Evolutionary conservation across 148 eudicot species (phyloP), one percentile per base, ranked within the genome.

Genomic region (Diospyros kaki): DNA sequence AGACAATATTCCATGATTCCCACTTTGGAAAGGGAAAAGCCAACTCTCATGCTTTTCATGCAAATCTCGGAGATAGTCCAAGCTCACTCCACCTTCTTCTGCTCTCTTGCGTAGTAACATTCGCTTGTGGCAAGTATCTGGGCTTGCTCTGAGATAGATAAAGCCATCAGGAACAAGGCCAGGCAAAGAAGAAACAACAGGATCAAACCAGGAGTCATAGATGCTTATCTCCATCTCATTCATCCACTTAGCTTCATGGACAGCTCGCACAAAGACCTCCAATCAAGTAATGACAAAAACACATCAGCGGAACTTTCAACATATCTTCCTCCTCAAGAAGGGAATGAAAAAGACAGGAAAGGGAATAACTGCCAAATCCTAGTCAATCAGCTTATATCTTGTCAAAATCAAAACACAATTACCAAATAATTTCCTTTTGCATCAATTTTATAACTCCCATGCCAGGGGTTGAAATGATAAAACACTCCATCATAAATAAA

Each of bases 161-260:
- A 94, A 94, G 56, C 86, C 98, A 84, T 94, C 98, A 38, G 98
- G 98, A 65, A 94, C 66, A 67, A 94, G 97, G 56, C 98, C 98
- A 68, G 98, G 98, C 81, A 92, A 83, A 69, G 88, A 83, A 58
- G 98, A 91, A 52, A 94, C 95, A 58, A 91, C 98, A 2, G 98
- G 98, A 73, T 94, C 97, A 84, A 94, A 94, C 98, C 98, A 94
- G 6, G 98, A 94, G 79, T 94, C 97, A 9, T 94, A 94, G 10
- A 94, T 91, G 88, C 91, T 90, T 59, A 94, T 94, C 79, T 94
- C 98, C 98, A 94, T 94, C 87, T 94, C 98, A 78, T 81, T 94
- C 98, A 94, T 94, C 97, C 97, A 94, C 54, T 94, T 91, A 42
- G 98, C 98, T 84, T 94, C 98, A 85, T 94, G 98, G 72, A 94